Base-by-base conservation (phyloP, 495 filamentous ascomycete genomes). In the Neohortaea acidophila region DNA sequence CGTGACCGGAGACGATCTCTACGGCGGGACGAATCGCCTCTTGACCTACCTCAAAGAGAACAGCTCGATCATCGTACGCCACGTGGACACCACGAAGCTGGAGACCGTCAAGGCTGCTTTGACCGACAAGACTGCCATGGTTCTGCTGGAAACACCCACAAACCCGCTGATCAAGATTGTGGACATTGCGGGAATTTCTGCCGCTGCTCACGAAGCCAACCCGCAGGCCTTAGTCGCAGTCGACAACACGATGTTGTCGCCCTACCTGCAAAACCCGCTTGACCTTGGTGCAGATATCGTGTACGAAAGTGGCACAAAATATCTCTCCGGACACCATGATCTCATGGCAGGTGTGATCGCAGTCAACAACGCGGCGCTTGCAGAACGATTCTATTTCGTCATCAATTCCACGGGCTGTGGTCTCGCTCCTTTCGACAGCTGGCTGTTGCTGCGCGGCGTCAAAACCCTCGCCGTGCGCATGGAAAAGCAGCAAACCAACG, bases 241-340 rank as follows among this genome's bases (percentile, higher is more conserved):
- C 20, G 89, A 97, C 60, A 97, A 97, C 64, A 94, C 89, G 32
- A 97, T 97, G 89, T 79, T 97, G 48, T 93, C 84, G 0, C 89
- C 89, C 8, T 73, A 91, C 55, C 76, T 96, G 12, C 75, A 73
- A 44, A 94, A 89, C 59, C 89, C 89, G 8, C 72, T 96, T 4
- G 86, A 94, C 27, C 67, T 96, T 15, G 89, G 91, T 24, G 85
- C 89, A 2, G 89, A 97, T 53, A 81, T 96, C 45, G 83, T 91
- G 15, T 97, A 96, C 60, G 89, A 97, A 67, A 85, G 79, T 36
- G 89, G 89, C 21, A 97, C 89, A 1, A 97, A 97, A 52, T 97
- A 97, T 55, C 72, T 97, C 17, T 94, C 86, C 0, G 89, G 89
- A 12, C 89, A 97, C 58, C 89, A 97, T 66, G 89, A 97, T 60